Conservation (phyloP, 1,284 basidiomycete genomes). For the Leccinum holopus region DNA sequence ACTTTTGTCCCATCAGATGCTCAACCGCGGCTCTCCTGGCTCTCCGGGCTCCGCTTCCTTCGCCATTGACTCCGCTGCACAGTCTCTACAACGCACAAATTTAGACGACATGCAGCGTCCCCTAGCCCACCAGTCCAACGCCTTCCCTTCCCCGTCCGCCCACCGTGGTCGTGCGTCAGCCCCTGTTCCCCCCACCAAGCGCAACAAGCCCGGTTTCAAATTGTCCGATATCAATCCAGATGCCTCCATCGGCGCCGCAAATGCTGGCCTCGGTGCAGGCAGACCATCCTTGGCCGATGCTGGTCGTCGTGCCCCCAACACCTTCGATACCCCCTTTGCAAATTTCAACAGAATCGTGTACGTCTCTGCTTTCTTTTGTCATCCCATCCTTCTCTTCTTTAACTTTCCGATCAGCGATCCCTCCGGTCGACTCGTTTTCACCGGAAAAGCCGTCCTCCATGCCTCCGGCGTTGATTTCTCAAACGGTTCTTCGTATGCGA, state of each 20-base stretch:
- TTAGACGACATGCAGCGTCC: slow-evolving; percentile 30
- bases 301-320: slow-evolving; percentile 43
- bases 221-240: slow-evolving; percentile 59
- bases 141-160: slow-evolving; percentile 33
- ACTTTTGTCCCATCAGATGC: slow-evolving; percentile 45
- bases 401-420: slow-evolving; percentile 66
- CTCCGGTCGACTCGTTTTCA: slow-evolving; percentile 90
- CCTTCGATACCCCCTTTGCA: slow-evolving; percentile 77
- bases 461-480: slow-evolving; percentile 94
- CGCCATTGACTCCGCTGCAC: slow-evolving; percentile 41
- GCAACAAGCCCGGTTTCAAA: slow-evolving; percentile 58
- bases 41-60: slow-evolving; percentile 21
- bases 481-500: slow-evolving; percentile 88
- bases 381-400: slow-evolving; percentile 7
- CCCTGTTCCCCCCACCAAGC: slow-evolving; percentile 49
- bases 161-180: slow-evolving; percentile 30
- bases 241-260: slow-evolving; percentile 50
- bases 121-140: slow-evolving; percentile 25
- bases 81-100: slow-evolving; percentile 41
- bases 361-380: slow-evolving; percentile 33
- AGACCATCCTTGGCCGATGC: slow-evolving; percentile 49
- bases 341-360: slow-evolving; percentile 96
- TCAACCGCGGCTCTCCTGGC: slow-evolving; percentile 42
- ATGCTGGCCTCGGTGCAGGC: slow-evolving; percentile 70
- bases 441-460: slow-evolving; percentile 90